phyloP scores from a whole-genome alignment of 768 basidiomycete species.

The Omphalotus guepiniiformis region DNA sequence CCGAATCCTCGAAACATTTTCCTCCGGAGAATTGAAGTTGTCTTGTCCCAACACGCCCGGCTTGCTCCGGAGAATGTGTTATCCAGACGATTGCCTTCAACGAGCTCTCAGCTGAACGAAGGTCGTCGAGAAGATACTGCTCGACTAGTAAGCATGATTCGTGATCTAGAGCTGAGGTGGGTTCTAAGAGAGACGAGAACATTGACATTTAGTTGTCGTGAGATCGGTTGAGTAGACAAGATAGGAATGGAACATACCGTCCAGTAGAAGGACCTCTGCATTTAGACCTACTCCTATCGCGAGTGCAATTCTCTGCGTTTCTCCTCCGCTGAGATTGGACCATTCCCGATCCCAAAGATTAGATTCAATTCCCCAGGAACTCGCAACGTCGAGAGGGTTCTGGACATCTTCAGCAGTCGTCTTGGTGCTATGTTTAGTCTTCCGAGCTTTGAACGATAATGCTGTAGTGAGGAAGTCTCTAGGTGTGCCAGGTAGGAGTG shows the following conservation, averaged over 20 bases:
- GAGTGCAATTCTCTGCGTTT: constrained; percentile 78
- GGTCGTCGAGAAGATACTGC: constrained; percentile 45
- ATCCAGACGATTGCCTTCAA: constrained; percentile 84
- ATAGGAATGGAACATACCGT: constrained; percentile 44
- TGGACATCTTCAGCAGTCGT: constrained; percentile 20
- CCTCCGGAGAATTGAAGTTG: constrained; percentile 47
- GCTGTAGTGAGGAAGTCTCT: constrained; percentile 63
- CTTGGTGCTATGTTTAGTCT: constrained; percentile 28
- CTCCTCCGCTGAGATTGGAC: constrained; percentile 81
- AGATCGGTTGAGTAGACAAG: not conserved
- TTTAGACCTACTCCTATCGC: constrained; percentile 70
- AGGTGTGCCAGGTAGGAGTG: constrained; percentile 80
- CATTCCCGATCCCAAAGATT: constrained; percentile 78
- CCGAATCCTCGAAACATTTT: constrained; percentile 38
- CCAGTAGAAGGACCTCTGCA: constrained; percentile 74
- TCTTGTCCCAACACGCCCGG: constrained; percentile 65
- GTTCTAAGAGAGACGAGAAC: constrained; percentile 46
- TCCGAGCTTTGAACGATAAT: constrained; percentile 34
- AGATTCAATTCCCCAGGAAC: constrained; percentile 60
- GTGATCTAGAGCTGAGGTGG: constrained; percentile 83
- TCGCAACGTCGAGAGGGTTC: constrained; percentile 49
- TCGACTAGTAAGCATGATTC: constrained; percentile 66
- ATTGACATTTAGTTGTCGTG: not conserved
- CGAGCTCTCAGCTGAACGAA: constrained; percentile 42
- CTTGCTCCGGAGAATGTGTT: constrained; percentile 83